Conservation (phyloP, 352 stramenopile species). For the Phytophthora podocarpi region DNA sequence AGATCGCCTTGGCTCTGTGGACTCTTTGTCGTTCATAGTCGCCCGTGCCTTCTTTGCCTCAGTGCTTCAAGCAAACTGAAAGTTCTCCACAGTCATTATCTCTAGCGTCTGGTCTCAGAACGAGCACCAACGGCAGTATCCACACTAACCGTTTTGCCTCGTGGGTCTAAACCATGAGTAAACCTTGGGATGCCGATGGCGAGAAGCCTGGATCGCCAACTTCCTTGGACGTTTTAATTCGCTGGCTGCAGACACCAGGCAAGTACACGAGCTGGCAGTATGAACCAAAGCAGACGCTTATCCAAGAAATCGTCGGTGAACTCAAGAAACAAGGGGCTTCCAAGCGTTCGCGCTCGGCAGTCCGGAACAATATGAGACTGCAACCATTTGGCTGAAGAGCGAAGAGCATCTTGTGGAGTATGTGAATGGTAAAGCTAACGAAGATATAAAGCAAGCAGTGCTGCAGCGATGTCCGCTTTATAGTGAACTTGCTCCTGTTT, state of each 20-base stretch:
- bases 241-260: constrained; percentile 6
- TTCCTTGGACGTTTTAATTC: constrained; percentile 13
- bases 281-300: neutral
- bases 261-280: constrained; percentile 16
- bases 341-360: neutral
- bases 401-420: neutral
- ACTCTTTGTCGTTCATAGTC: neutral
- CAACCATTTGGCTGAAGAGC: neutral
- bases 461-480: constrained; percentile 5
- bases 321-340: constrained; percentile 1
- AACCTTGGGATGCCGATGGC: constrained; percentile 8
- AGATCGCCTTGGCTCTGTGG: neutral
- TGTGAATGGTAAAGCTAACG: neutral
- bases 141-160: too few species aligned
- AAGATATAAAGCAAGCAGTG: neutral
- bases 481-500: constrained; percentile 5
- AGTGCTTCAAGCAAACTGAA: neutral
- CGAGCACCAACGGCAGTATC: too few species aligned
- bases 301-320: constrained; percentile 2
- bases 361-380: constrained; percentile 6
- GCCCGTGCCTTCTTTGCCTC: too few species aligned
- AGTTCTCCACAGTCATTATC: constrained; percentile 10
- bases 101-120: constrained; percentile 15
- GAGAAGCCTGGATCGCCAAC: constrained; percentile 5
- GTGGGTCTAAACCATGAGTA: too few species aligned